phyloP scores from a whole-genome alignment of 306 rosid species.

The Prunus campanulata region DNA sequence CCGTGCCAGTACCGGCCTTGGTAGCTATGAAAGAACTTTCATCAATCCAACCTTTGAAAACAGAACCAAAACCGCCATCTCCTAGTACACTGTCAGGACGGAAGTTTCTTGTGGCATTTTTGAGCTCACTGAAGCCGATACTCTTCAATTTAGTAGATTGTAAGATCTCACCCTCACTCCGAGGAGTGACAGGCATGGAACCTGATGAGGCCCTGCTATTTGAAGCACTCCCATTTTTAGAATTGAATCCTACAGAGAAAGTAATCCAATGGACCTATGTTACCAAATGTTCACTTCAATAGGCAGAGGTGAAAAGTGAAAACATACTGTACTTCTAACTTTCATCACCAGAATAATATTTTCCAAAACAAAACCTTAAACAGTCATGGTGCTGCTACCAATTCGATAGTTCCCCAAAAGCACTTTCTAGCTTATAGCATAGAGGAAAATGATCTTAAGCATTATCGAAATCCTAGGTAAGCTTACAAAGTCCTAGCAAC shows the following conservation, averaged over 20 bases:
- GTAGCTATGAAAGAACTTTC: constrained; percentile 66
- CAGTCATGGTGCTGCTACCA: not conserved
- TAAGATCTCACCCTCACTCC: constrained; percentile 82
- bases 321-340: constrained; percentile 6
- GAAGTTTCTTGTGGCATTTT: constrained; percentile 77
- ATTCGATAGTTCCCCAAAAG: constrained; percentile 12
- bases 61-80: constrained; percentile 98
- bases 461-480: not conserved
- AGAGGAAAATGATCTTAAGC: not conserved
- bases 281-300: constrained; percentile 16
- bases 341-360: constrained; percentile 11
- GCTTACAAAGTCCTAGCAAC: too few relatives aligned
- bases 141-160: constrained; percentile 66
- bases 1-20: constrained; percentile 76
- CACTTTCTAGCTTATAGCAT: not conserved
- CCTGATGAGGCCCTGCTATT: constrained; percentile 61
- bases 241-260: constrained; percentile 55
- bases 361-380: constrained; percentile 9
- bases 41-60: constrained; percentile 92
- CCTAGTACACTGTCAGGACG: constrained; percentile 94
- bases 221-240: constrained; percentile 54
- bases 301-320: constrained; percentile 15
- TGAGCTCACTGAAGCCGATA: constrained; percentile 65
- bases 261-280: constrained; percentile 13
- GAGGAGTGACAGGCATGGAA: constrained; percentile 57